These are phyloP conservation scores for Penicillium lagena DNA, from an alignment of 495 filamentous ascomycete species.

Conservation along the genomic window DNA sequence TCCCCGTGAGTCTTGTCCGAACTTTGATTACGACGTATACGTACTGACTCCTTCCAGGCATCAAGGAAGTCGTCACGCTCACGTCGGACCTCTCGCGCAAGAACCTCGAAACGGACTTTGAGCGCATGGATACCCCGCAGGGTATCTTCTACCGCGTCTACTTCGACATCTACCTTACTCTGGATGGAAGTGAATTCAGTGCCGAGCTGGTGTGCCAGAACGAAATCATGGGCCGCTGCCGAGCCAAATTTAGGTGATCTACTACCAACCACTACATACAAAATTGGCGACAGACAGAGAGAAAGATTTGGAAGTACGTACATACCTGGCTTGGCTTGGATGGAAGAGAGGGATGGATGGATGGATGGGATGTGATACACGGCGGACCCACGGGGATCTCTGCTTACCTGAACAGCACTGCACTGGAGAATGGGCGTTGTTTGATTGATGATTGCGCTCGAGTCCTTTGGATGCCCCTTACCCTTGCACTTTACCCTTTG, in stretches of 20 bases:
- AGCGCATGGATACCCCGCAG: conserved; percentile 98
- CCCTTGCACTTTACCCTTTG: not conserved
- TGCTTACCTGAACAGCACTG: conserved; percentile 6
- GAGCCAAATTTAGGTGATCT: conserved; percentile 66
- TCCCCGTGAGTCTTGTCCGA: conserved; percentile 68
- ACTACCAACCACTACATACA: not conserved
- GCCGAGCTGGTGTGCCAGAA: conserved; percentile 97
- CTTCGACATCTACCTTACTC: conserved; percentile 83
- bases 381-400: not conserved
- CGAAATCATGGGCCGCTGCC: conserved; percentile 96
- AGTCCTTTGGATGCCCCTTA: conserved; percentile 1
- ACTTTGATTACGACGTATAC: not conserved
- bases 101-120: conserved; percentile 98
- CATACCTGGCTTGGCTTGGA: not conserved
- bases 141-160: conserved; percentile 92
- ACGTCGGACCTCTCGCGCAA: conserved; percentile 96
- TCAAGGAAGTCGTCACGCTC: conserved; percentile 98
- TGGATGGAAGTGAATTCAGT: conserved; percentile 96
- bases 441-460: conserved; percentile 6
- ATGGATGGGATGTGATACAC: no score
- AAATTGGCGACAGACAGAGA: not conserved
- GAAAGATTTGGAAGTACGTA: not conserved
- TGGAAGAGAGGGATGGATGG: not conserved
- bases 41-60: conserved; percentile 50
- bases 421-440: conserved; percentile 21